Evolutionary conservation across 2,329 filamentous ascomycete genomes (phyloP), one percentile per base, ranked within the genome.

Genomic region (Penicillium sp.): DNA sequence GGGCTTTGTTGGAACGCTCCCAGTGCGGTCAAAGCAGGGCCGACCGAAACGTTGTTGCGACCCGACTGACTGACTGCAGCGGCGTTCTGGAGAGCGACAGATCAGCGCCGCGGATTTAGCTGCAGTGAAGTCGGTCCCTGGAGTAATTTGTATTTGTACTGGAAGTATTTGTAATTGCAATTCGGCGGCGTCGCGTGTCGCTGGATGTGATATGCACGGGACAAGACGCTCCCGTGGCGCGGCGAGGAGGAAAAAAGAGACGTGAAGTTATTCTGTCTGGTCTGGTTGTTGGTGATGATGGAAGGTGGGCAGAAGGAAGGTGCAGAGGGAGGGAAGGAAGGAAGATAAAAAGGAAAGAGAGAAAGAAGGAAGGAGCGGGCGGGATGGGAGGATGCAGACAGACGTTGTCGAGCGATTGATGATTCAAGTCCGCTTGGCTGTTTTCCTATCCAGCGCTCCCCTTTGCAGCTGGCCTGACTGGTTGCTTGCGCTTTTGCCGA

Each of bases 321-420:
- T 51, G 30, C 12, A 16, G 16, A 16, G 45, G 45, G 28, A 35
- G 26, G 42, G 52, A 55, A 52, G 28, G 57, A 54, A 57, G 48
- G 56, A n/a, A 45, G n/a, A n/a, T n/a, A n/a, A n/a, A n/a, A n/a
- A 33, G 42, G 52, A 55, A 52, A 35, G 57, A 54, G 56, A 51
- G 56, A n/a, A 45, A 51, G 49, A 47, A 51, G 42, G 48, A 51
- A 53, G 54, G 59, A 40, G 54, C 47, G 48, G 47, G 28, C 4
- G 30, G 12, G 4, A n/a, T n/a, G n/a, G 30, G 30, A 9, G 30
- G 30, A 16, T 35, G 30, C 28, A 35, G 30, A 14, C 3, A 35
- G 30, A 14, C 3, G 16, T 11, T 30, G 12, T 30, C 28, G 28
- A 30, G 28, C 8, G 55, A 54, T 45, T 51, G 42, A 47, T 43